A percentile compares a stretch with the other conserved stretches of the same genome.
Evolutionary conservation across 1,139 yeast genomes (phyloP).

Genomic region (Ashbya aceris): DNA sequence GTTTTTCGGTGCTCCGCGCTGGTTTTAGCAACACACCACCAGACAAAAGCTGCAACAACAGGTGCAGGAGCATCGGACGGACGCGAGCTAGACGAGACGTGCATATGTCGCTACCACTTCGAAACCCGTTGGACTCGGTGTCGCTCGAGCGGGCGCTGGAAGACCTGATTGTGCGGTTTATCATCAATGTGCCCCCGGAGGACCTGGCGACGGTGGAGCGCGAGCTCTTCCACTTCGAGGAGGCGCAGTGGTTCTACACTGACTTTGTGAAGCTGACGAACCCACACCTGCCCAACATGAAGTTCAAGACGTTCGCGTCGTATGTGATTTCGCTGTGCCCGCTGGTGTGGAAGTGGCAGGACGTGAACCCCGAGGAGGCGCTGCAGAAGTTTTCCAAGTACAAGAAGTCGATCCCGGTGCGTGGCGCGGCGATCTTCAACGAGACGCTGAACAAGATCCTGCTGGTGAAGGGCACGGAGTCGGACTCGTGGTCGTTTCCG

Average conservation of each 20-base stretch:
- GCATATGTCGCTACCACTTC: constrained; percentile 29
- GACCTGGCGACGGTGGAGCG: constrained; percentile 77
- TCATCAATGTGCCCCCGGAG: constrained; percentile 85
- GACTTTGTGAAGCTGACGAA: constrained; percentile 73
- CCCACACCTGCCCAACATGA: constrained; percentile 69
- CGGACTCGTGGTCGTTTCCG: constrained; percentile 92
- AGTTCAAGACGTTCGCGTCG: constrained; percentile 71
- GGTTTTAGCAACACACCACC: too few species aligned
- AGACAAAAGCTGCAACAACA: too few species aligned
- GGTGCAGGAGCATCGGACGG: neutral
- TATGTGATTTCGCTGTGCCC: constrained; percentile 73
- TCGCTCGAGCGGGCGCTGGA: constrained; percentile 72
- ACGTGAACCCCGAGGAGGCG: constrained; percentile 55
- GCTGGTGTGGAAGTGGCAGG: constrained; percentile 68
- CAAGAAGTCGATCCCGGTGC: constrained; percentile 85
- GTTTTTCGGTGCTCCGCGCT: too few species aligned
- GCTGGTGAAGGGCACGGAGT: constrained; percentile 78
- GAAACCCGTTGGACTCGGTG: constrained; percentile 28
- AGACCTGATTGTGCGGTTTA: constrained; percentile 81
- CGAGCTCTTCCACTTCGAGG: constrained; percentile 89
- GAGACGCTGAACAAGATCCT: constrained; percentile 59
- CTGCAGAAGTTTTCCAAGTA: constrained; percentile 70
- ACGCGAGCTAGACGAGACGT: neutral
- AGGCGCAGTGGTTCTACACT: constrained; percentile 96
- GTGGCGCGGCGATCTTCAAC: constrained; percentile 90